A percentile compares a stretch with the other conserved stretches of the same genome.
phyloP scores from a whole-genome alignment of 441 rosid genomes.

The Populus hybrid region DNA sequence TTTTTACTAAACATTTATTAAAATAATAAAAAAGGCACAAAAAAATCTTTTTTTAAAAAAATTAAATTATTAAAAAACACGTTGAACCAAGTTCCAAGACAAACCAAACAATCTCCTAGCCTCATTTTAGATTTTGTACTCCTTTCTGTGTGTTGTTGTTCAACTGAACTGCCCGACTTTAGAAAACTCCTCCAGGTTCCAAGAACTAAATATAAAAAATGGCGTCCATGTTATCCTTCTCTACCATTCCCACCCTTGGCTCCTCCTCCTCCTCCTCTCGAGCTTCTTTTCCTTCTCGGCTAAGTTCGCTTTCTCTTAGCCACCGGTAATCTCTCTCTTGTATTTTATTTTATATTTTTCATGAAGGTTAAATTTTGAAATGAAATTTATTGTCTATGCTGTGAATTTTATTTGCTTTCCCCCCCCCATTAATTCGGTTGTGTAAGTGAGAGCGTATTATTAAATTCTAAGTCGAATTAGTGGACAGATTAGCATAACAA shows the following conservation, averaged over 20 bases:
- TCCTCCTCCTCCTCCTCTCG: constrained; percentile 23
- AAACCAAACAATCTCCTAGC: background rate
- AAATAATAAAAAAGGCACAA: too few species aligned
- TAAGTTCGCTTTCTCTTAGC: constrained; percentile 25
- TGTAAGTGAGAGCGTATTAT: background rate
- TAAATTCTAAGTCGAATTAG: background rate
- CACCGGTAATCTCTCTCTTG: constrained; percentile 35
- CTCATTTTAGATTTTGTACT: background rate
- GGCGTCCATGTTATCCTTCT: constrained; percentile 43
- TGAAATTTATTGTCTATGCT: background rate
- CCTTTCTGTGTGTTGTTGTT: background rate
- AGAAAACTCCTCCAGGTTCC: background rate
- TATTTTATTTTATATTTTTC: background rate
- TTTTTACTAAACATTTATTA: too few species aligned
- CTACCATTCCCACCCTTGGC: constrained; percentile 31
- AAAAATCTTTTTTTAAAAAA: too few species aligned
- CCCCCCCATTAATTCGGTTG: background rate
- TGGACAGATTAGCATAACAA: background rate
- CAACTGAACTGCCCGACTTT: background rate
- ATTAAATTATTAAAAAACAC: too few species aligned
- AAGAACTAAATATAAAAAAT: constrained; percentile 12
- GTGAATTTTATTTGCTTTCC: background rate
- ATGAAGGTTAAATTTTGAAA: too few species aligned
- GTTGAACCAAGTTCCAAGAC: too few species aligned
- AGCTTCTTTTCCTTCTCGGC: constrained; percentile 37